Evolutionary conservation across 2,329 filamentous ascomycete genomes (phyloP), one percentile per base, ranked within the genome.

Genomic region (Drechslera avenae): DNA sequence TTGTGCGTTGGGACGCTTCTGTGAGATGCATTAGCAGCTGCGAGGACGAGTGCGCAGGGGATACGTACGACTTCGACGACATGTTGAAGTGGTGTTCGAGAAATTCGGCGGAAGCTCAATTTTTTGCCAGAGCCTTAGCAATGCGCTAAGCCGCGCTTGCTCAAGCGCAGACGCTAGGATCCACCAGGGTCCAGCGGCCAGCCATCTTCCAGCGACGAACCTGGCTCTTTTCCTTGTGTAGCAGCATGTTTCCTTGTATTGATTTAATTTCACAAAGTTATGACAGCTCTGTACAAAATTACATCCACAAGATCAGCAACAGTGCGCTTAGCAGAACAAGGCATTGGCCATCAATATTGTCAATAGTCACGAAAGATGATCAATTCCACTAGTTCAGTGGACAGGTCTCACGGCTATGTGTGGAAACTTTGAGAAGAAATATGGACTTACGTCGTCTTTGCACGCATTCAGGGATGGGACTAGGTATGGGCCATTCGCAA

Each of bases 1-100:
- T 97, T 90, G 80, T 92, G 82, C 79, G 91, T 96, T 69, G 94
- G 91, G 75, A 96, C 90, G 81, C 86, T 87, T 82, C 91, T 96
- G 76, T 74, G 76, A 36, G 45, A 21, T 34, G 46, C 4, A 19
- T 61, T 50, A 61, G 58, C 39, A 44, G 32, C 13, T 43, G 40
- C 35, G 19, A 83, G 89, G 87, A 90, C 78, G 35, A 10, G 42
- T 30, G 30, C 28, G 39, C 32, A 23, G 30, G 36, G 47, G 12
- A 7, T 81, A 87, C 86, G 82, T 83, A 83, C 81, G 79, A 76
- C 77, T 83, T 78, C 76, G 77, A 75, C 66, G 67, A 66, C 60
- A 69, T 70, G 48, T 61, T 57, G 58, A 43, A 57, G 60, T 49
- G 50, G 50, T 54, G 86, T 47, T 84, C 93, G 61, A 52, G 17